phyloP scores from a whole-genome alignment of 2,329 filamentous ascomycete species.

The Escovopsis sp. region DNA sequence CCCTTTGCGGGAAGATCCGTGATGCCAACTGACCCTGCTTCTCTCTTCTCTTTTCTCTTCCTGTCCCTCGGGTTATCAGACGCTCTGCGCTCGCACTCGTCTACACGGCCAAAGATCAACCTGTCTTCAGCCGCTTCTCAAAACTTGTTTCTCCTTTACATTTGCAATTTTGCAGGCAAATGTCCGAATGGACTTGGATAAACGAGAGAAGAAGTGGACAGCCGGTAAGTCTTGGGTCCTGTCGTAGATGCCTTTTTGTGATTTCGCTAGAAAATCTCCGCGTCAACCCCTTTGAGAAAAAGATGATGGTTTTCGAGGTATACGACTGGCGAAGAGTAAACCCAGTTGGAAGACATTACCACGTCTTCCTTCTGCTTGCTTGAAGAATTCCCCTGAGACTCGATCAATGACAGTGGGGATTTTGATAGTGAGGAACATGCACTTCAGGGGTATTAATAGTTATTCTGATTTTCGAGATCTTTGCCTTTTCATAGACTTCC shows the following conservation, averaged over 20 bases:
- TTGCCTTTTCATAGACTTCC: no score
- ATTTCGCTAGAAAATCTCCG: conserved; percentile 76
- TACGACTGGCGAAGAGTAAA: conserved; percentile 81
- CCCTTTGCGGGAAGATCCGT: conserved; percentile 4
- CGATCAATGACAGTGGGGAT: conserved; percentile 48
- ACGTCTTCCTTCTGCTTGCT: conserved; percentile 47
- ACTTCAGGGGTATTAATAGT: no score
- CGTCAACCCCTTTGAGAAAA: conserved; percentile 42
- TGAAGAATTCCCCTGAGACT: conserved; percentile 63
- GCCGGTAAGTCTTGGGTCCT: conserved; percentile 2
- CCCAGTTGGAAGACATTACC: conserved; percentile 29
- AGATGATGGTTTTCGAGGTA: conserved; percentile 73
- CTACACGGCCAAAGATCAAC: conserved; percentile 1
- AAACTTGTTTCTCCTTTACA: no score
- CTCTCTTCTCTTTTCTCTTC: no score
- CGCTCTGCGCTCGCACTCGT: conserved; percentile 2
- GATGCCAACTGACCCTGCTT: conserved; percentile 3
- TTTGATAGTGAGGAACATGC: conserved; percentile 78
- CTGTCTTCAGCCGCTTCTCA: no score
- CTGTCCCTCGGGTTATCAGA: not conserved
- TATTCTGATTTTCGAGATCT: no score
- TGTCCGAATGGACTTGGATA: not conserved
- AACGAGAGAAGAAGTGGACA: not conserved
- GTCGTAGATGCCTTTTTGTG: conserved; percentile 7
- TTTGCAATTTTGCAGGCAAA: no score